Evolutionary conservation across 345 rosid species (phyloP).

Genomic region (Pistacia vera): DNA sequence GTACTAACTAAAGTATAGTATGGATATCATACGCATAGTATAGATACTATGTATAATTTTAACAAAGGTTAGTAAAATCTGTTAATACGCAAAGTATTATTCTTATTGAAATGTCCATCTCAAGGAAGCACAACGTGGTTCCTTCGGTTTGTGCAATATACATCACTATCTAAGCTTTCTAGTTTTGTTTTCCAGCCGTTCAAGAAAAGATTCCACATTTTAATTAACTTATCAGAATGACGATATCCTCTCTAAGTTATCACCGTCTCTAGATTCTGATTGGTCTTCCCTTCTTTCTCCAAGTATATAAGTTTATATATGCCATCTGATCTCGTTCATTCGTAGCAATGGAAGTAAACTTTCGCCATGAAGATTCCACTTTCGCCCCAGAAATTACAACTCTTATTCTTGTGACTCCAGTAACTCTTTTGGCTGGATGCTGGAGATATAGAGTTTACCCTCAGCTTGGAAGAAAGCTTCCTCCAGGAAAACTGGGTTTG

Average conservation of each 20-base stretch:
- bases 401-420: background rate
- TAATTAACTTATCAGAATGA: too few relatives aligned
- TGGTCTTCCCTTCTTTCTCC: background rate
- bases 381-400: background rate
- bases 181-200: too few relatives aligned
- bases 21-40: too few relatives aligned
- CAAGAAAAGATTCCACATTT: too few relatives aligned
- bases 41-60: too few relatives aligned
- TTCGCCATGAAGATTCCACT: background rate
- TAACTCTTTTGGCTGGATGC: background rate
- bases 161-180: too few relatives aligned
- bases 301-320: background rate
- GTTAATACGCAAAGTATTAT: too few relatives aligned
- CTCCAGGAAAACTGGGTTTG: constrained; percentile 28
- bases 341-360: background rate
- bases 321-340: background rate
- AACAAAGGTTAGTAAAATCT: too few relatives aligned
- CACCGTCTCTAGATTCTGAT: background rate
- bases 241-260: background rate
- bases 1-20: too few relatives aligned
- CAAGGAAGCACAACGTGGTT: too few relatives aligned
- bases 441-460: background rate
- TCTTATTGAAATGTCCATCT: too few relatives aligned
- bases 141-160: too few relatives aligned
- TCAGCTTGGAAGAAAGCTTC: constrained; percentile 19